Percentiles rank a stretch among this genome's conserved stretches.
Evolutionary conservation across 1,284 basidiomycete genomes (phyloP).

Genomic region (Apiotrichum laibachii): DNA sequence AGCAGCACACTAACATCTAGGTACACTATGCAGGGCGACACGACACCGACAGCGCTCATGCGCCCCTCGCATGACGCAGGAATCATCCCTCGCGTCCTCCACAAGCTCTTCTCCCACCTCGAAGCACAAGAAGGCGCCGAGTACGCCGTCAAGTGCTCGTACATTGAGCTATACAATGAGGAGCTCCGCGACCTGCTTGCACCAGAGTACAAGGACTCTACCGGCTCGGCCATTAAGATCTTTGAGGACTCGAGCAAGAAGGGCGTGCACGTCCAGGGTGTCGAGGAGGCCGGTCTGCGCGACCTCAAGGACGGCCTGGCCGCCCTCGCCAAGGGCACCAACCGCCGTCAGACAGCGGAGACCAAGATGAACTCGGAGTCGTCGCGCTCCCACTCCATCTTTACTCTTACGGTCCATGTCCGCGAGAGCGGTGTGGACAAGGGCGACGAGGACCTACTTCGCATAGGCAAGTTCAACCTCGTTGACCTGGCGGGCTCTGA

Average conservation of each 20-base stretch:
- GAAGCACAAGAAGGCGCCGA: conserved; percentile 69
- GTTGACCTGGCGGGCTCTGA: conserved; percentile 97
- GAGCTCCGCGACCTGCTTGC: conserved; percentile 92
- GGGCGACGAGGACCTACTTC: conserved; percentile 79
- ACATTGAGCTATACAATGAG: conserved; percentile 98
- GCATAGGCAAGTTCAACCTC: conserved; percentile 92
- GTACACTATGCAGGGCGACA: conserved; percentile 92
- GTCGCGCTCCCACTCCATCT: conserved; percentile 93
- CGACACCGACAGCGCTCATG: conserved; percentile 69
- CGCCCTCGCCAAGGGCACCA: conserved; percentile 82
- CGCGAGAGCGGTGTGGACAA: conserved; percentile 67
- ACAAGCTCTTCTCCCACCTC: conserved; percentile 85
- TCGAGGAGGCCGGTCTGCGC: conserved; percentile 85
- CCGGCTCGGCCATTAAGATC: conserved; percentile 66
- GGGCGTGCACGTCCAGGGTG: conserved; percentile 81
- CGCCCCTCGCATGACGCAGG: conserved; percentile 88
- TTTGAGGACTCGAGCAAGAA: conserved; percentile 86
- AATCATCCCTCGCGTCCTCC: conserved; percentile 95
- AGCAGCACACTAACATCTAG: conserved; percentile 51
- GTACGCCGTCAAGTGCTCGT: conserved; percentile 91
- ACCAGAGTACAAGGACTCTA: conserved; percentile 64
- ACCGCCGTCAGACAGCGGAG: conserved; percentile 87
- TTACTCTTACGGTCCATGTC: conserved; percentile 89
- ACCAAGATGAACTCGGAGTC: conserved; percentile 99
- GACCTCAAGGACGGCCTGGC: conserved; percentile 80